Evolutionary conservation across 2,329 filamentous ascomycete species (phyloP), one percentile per base, ranked within the genome.

Genomic region (Epichloe festucae): DNA sequence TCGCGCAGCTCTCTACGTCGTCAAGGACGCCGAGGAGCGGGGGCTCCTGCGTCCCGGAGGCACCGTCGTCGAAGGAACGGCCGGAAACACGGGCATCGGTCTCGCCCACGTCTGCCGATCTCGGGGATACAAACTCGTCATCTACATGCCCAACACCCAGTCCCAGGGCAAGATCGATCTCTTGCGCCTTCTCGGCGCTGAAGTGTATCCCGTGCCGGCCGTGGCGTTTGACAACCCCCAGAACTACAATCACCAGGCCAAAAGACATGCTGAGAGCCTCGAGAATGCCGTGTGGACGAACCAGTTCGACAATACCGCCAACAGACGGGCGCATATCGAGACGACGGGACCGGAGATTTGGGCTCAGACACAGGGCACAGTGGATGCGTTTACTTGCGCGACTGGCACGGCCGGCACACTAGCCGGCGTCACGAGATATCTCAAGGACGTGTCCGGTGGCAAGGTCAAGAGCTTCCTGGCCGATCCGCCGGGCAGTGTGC

Each of bases 131-230:
- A 85, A 85, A 66, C 82, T 95, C 48, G 90, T 97, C 65, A 98
- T 98, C 66, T 98, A 97, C 81, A 97, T 98, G 93, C 93, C 93
- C 62, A 87, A 98, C 75, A 97, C 91, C 47, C 93, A 97, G 73
- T 95, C 90, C 19, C 91, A 95, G 72, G 93, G 90, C 66, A 98
- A 98, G 76, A 87, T 98, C 65, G 93, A 97, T 68, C 78, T 98
- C 50, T 75, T 98, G 57, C 79, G 91, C 8, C 75, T 97, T 38
- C 79, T 98, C 10, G 93, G 93, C 57, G 93, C 93, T 27, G 90
- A 97, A 69, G 93, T 98, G 36, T 87, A 95, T 71, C 90, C 93
- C 17, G 93, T 98, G 0, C 93, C 93, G 15, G 93, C 91, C 7
- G 93, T 97, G 15, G 85, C 93, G 3, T 97, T 95, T 63, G 90